These are phyloP conservation scores for Solanum pennellii DNA, from an alignment of 257 asterid genomes.

Conservation along the genomic window DNA sequence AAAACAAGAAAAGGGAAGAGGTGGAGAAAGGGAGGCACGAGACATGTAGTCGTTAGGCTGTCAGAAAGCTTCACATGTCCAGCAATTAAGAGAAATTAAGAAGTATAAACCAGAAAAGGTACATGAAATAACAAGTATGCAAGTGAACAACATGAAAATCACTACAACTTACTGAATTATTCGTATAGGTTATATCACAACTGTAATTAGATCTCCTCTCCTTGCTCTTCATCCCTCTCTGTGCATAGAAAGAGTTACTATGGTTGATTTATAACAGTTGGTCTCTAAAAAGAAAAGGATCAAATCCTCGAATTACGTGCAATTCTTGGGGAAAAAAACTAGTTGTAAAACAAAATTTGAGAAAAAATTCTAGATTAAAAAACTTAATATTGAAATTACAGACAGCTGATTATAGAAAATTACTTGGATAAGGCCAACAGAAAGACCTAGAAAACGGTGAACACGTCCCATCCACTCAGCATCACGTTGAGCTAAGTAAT, in stretches of 20 bases:
- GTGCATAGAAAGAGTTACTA: constrained; percentile 12
- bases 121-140: neutral
- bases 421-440: constrained; percentile 98
- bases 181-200: constrained; percentile 93
- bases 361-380: neutral
- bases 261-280: neutral
- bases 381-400: neutral
- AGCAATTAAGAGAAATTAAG: neutral
- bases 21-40: neutral
- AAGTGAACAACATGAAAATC: neutral
- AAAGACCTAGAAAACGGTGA: constrained; percentile 93
- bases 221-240: constrained; percentile 70
- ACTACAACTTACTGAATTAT: constrained; percentile 59
- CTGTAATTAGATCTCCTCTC: constrained; percentile 67
- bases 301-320: neutral
- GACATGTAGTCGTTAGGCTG: neutral
- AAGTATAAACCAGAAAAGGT: neutral
- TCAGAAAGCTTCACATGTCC: neutral
- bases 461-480: constrained; percentile 99
- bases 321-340: neutral
- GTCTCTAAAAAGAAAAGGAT: neutral
- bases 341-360: neutral
- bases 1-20: neutral
- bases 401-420: neutral
- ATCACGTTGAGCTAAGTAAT: constrained; percentile 96